These are phyloP conservation scores for Monosporascus ibericus DNA, from an alignment of 2,329 filamentous ascomycete species.

Conservation along the genomic window DNA sequence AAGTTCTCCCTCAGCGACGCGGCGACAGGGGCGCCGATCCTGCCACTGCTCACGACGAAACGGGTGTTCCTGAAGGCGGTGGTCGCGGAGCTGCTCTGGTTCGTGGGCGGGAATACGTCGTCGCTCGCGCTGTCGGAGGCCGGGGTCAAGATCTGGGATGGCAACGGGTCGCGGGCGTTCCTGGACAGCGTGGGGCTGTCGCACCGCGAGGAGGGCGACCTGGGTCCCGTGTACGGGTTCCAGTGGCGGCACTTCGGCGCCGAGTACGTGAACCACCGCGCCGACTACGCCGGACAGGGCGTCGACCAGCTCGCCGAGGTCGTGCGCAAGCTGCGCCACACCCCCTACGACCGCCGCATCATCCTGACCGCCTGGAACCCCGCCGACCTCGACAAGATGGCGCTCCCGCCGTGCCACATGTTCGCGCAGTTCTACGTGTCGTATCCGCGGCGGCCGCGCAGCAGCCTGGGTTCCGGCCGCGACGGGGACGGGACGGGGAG, in stretches of 20 bases:
- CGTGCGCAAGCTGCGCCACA: slow-evolving; percentile 76
- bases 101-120: slow-evolving; percentile 78
- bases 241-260: slow-evolving; percentile 99
- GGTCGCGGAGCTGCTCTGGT: slow-evolving; percentile 92
- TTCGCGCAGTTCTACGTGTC: slow-evolving; percentile 78
- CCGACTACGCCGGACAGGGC: slow-evolving; percentile 82
- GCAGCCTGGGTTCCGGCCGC: slow-evolving; percentile 1
- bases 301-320: slow-evolving; percentile 91
- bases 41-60: slow-evolving; percentile 95
- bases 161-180: slow-evolving; percentile 85
- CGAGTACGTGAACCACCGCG: slow-evolving; percentile 69
- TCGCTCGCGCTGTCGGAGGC: slow-evolving; percentile 68
- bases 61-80: slow-evolving; percentile 90
- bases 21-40: slow-evolving; percentile 49
- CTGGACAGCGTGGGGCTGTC: slow-evolving; percentile 79
- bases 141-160: slow-evolving; percentile 97
- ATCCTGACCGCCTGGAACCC: slow-evolving; percentile 95
- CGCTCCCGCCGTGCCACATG: slow-evolving; percentile 75
- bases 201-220: slow-evolving; percentile 78
- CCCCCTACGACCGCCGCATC: slow-evolving; percentile 83
- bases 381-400: slow-evolving; percentile 67
- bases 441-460: slow-evolving; percentile 38
- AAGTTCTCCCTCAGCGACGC: slow-evolving; percentile 72
- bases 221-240: slow-evolving; percentile 96
- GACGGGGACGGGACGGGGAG: slow-evolving; percentile 19